These are phyloP conservation scores for Asterionellopsis glacialis DNA, from an alignment of 108 stramenopile species.

Conservation along the genomic window DNA sequence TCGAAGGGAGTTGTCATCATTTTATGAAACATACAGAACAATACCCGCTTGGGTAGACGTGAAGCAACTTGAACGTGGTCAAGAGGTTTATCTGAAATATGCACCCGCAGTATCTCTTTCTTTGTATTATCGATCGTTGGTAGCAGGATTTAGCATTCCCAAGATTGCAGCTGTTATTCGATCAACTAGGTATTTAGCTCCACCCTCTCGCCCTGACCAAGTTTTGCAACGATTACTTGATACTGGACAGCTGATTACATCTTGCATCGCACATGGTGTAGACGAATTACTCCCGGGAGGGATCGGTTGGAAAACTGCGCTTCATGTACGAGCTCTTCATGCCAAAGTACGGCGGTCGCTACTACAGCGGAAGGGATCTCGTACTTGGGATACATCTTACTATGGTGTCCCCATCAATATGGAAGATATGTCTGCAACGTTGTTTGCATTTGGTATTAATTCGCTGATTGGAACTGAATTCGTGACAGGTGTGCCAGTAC, in stretches of 20 bases:
- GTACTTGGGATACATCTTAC: slow-evolving; percentile 40
- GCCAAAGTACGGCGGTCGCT: slow-evolving; percentile 71
- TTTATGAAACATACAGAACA: slow-evolving; percentile 23
- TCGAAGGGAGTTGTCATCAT: slow-evolving; percentile 13
- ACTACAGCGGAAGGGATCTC: slow-evolving; percentile 27
- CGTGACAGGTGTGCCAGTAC: slow-evolving; percentile 40
- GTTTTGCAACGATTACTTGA: slow-evolving; percentile 57
- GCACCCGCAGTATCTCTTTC: slow-evolving; percentile 45
- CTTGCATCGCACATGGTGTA: slow-evolving; percentile 20
- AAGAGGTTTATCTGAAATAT: slow-evolving; percentile 69
- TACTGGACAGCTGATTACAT: slow-evolving; percentile 54
- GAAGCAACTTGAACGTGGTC: slow-evolving; percentile 66
- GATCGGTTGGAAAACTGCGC: slow-evolving; percentile 61
- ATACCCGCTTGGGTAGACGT: slow-evolving; percentile 69
- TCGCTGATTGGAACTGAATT: slow-evolving; percentile 67
- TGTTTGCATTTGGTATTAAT: slow-evolving; percentile 75
- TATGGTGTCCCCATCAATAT: slow-evolving; percentile 82
- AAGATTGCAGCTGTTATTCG: slow-evolving; percentile 66
- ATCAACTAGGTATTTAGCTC: slow-evolving; percentile 62
- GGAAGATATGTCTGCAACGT: slow-evolving; percentile 81
- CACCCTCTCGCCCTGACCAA: slow-evolving; percentile 32
- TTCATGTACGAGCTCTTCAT: slow-evolving; percentile 72
- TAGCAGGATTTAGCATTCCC: slow-evolving; percentile 76
- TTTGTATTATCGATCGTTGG: slow-evolving; percentile 63
- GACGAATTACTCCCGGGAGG: slow-evolving; percentile 32